Conservation (phyloP, 345 rosid species). For the Nephelium lappaceum region DNA sequence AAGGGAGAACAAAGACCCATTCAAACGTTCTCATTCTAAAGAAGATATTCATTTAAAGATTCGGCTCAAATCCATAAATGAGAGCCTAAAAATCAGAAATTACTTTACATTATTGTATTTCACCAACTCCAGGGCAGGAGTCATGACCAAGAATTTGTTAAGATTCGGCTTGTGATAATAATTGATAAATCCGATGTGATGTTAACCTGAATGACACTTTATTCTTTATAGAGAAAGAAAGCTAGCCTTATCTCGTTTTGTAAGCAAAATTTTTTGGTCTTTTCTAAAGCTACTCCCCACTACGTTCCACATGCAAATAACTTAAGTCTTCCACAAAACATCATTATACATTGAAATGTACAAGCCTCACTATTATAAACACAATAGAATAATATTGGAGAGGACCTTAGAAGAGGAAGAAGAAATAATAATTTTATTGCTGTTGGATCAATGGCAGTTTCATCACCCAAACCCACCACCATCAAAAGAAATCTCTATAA, state of each 20-base stretch:
- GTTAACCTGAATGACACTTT: neutral
- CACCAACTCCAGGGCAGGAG: neutral
- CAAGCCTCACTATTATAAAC: neutral
- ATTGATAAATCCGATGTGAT: neutral
- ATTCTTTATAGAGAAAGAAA: neutral
- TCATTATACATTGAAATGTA: neutral
- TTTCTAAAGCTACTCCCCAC: neutral
- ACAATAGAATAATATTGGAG: no score
- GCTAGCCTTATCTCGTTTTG: constrained; percentile 14
- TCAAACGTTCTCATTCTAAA: no score
- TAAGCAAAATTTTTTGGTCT: neutral
- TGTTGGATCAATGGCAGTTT: neutral
- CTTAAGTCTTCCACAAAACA: neutral
- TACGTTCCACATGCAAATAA: neutral
- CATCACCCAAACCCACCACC: neutral
- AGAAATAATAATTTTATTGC: neutral
- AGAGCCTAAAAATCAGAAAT: no score
- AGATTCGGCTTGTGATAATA: neutral
- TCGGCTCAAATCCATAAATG: no score
- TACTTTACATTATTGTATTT: no score
- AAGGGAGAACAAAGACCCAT: no score
- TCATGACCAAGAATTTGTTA: neutral
- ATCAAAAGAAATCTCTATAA: neutral
- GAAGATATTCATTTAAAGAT: no score
- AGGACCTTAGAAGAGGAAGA: neutral